phyloP scores from a whole-genome alignment of 305 asterid species.

The Galium porrigens region DNA sequence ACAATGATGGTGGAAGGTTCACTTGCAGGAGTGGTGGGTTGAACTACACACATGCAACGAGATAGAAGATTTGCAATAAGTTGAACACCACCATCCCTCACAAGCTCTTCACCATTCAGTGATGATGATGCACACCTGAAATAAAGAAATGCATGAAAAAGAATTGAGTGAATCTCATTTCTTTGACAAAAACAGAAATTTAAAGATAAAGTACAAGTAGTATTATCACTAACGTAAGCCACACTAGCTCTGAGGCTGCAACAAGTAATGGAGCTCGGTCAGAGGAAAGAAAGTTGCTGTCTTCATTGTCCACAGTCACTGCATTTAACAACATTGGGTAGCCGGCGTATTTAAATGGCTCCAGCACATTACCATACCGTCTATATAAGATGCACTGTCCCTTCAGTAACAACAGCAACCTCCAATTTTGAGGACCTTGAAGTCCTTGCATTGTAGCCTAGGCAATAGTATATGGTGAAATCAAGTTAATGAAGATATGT shows the following conservation, averaged over 20 bases:
- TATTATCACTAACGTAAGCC: slow-evolving; percentile 64
- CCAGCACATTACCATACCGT: slow-evolving; percentile 69
- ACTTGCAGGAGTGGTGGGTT: slow-evolving; percentile 67
- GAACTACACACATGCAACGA: slow-evolving; percentile 96
- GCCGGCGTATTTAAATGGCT: slow-evolving; percentile 95
- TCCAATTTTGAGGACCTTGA: slow-evolving; percentile 96
- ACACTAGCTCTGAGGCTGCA: slow-evolving; percentile 93
- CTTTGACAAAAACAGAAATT: slow-evolving; percentile 1
- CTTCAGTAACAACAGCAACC: slow-evolving; percentile 71
- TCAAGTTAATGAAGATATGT: slow-evolving; percentile 7
- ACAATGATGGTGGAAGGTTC: slow-evolving; percentile 74
- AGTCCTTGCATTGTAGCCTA: slow-evolving; percentile 97
- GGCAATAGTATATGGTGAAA: slow-evolving; percentile 4
- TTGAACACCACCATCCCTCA: slow-evolving; percentile 87
- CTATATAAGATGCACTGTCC: slow-evolving; percentile 93
- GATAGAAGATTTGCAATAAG: slow-evolving; percentile 81
- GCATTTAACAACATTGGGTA: slow-evolving; percentile 94
- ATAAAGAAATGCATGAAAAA: slow-evolving; percentile 16
- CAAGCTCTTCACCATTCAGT: slow-evolving; percentile 96
- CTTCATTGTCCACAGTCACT: slow-evolving; percentile 78
- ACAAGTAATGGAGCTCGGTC: slow-evolving; percentile 82
- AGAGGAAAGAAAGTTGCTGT: slow-evolving; percentile 77
- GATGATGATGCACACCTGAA: slow-evolving; percentile 87
- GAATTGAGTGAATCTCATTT: slow-evolving; percentile 7
- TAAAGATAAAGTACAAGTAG: slow-evolving; percentile 9